These are phyloP conservation scores for Aspergillus saccharolyticus DNA, from an alignment of 495 filamentous ascomycete genomes.

Conservation along the genomic window DNA sequence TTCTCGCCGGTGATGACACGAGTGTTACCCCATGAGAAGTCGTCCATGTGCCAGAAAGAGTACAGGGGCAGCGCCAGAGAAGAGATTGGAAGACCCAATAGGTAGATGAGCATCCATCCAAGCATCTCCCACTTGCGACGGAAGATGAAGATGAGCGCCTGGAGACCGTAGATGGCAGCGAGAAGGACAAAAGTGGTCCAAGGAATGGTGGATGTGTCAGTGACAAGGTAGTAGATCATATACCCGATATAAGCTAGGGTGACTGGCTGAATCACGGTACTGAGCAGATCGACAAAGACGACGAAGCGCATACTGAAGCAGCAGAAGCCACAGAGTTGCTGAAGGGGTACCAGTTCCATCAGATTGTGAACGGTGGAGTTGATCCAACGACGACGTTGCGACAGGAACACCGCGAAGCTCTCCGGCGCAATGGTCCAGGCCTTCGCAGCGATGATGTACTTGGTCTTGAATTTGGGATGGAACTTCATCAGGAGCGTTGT, in stretches of 20 bases:
- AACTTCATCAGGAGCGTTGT: conserved; percentile 92
- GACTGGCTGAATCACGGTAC: conserved; percentile 87
- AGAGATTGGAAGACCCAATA: conserved; percentile 89
- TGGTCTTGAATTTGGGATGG: conserved; percentile 93
- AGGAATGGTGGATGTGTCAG: conserved; percentile 60
- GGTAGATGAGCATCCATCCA: conserved; percentile 97
- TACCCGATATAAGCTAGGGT: conserved; percentile 89
- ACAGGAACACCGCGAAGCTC: conserved; percentile 88
- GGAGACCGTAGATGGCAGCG: conserved; percentile 90
- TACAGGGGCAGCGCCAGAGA: conserved; percentile 87
- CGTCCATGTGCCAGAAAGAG: conserved; percentile 99
- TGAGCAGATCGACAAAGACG: conserved; percentile 89
- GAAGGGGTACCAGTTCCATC: conserved; percentile 87
- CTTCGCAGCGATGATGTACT: conserved; percentile 88
- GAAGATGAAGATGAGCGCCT: conserved; percentile 95
- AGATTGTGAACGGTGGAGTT: conserved; percentile 99
- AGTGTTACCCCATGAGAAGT: conserved; percentile 97
- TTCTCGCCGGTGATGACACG: conserved; percentile 96
- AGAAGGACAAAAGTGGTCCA: conserved; percentile 83
- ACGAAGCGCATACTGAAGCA: conserved; percentile 99
- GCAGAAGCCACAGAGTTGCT: conserved; percentile 97
- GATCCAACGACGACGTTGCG: conserved; percentile 98
- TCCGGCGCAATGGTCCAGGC: conserved; percentile 97
- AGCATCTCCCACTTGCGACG: conserved; percentile 98
- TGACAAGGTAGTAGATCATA: conserved; percentile 68